Percentiles rank a stretch among this genome's conserved stretches.
phyloP scores from a whole-genome alignment of 805 yeast genomes.

The Nadsonia fulvescens region DNA sequence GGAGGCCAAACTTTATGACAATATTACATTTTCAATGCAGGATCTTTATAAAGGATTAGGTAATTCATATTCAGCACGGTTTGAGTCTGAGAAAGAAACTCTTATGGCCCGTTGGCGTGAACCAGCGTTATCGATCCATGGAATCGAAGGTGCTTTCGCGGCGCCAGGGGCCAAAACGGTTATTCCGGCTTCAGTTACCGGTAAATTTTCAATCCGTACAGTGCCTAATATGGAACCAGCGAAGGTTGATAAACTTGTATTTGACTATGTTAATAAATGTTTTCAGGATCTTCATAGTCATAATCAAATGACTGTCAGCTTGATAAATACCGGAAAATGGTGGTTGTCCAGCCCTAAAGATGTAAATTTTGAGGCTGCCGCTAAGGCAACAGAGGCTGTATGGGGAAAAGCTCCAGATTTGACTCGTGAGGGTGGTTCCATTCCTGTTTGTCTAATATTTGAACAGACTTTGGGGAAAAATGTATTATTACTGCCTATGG shows the following conservation, averaged over 20 bases:
- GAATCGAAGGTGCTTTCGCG: constrained; percentile 64
- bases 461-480: constrained; percentile 71
- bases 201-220: constrained; percentile 62
- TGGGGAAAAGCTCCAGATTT: constrained; percentile 79
- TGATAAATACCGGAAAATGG: constrained; percentile 79
- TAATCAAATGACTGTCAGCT: constrained; percentile 40
- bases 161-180: constrained; percentile 80
- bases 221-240: constrained; percentile 74
- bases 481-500: constrained; percentile 92
- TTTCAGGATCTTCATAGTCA: constrained; percentile 37
- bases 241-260: constrained; percentile 34
- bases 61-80: constrained; percentile 5
- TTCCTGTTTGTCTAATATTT: constrained; percentile 71
- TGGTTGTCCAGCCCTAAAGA: constrained; percentile 84
- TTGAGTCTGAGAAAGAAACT: constrained; percentile 14
- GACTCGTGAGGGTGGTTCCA: constrained; percentile 92
- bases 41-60: not conserved
- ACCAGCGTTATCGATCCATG: constrained; percentile 79
- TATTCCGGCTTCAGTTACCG: constrained; percentile 64
- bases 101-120: constrained; percentile 71
- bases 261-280: constrained; percentile 25
- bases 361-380: constrained; percentile 49
- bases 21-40: not conserved
- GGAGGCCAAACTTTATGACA: constrained; percentile 45
- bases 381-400: constrained; percentile 38